Evolutionary conservation across 148 eudicot genomes (phyloP).

Genomic region (Diospyros kaki): DNA sequence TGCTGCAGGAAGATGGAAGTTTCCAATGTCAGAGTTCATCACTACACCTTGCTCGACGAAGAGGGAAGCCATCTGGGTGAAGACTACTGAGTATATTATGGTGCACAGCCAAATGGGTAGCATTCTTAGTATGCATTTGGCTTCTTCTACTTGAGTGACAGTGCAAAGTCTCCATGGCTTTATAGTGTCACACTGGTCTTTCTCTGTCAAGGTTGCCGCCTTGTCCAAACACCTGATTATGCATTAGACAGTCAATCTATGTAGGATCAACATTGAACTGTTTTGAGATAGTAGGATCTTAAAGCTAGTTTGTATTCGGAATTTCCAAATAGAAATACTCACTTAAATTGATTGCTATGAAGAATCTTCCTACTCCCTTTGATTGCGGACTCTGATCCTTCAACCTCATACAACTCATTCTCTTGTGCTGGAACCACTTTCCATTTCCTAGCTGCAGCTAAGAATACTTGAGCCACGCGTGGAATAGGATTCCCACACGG

Average conservation of each 20-base stretch:
- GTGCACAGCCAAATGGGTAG: slow-evolving; percentile 92
- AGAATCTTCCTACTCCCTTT: slow-evolving; percentile 82
- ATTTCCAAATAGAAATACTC: slow-evolving; percentile 14
- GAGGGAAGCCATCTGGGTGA: slow-evolving; percentile 97
- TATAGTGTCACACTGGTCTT: slow-evolving; percentile 26
- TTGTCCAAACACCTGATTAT: slow-evolving; percentile 64
- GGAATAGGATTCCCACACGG: slow-evolving; percentile 86
- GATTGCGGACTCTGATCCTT: slow-evolving; percentile 73
- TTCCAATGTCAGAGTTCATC: slow-evolving; percentile 52
- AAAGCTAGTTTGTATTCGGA: background rate
- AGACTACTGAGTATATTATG: slow-evolving; percentile 78
- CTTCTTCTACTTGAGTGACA: slow-evolving; percentile 87
- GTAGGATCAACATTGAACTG: background rate
- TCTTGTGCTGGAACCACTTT: slow-evolving; percentile 18
- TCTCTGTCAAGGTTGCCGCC: slow-evolving; percentile 61
- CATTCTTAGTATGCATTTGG: slow-evolving; percentile 73
- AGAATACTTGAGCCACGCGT: slow-evolving; percentile 74
- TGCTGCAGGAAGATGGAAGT: slow-evolving; percentile 68
- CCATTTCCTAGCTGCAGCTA: slow-evolving; percentile 60
- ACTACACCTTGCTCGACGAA: slow-evolving; percentile 93
- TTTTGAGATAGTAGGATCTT: background rate
- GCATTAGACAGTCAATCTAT: no score
- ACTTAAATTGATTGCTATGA: slow-evolving; percentile 53
- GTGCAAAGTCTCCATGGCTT: slow-evolving; percentile 86
- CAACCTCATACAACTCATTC: slow-evolving; percentile 53